Conservation (phyloP, 768 basidiomycete genomes). For the Trichaptum fuscoviolaceum region DNA sequence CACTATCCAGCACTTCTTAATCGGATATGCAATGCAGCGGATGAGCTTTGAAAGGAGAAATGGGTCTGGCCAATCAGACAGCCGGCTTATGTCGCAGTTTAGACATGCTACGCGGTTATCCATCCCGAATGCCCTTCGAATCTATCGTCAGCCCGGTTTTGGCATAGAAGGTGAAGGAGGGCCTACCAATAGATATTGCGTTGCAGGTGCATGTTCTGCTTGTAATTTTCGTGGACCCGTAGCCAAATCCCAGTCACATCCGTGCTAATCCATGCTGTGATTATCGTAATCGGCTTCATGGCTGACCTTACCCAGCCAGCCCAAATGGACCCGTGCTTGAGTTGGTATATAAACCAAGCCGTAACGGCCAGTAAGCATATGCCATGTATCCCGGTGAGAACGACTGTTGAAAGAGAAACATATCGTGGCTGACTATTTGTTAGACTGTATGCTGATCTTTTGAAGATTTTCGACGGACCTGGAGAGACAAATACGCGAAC, state of each 20-base stretch:
- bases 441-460: neutral
- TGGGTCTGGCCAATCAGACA: neutral
- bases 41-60: neutral
- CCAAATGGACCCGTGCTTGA: neutral
- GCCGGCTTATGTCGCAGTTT: neutral
- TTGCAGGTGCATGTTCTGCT: neutral
- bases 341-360: neutral
- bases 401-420: neutral
- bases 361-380: neutral
- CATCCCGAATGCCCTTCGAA: neutral
- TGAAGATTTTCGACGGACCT: neutral
- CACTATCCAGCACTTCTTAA: neutral
- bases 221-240: too few species aligned
- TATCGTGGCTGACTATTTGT: neutral
- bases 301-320: too few species aligned
- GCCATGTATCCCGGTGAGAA: neutral
- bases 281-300: too few species aligned
- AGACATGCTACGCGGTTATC: neutral
- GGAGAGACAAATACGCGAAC: neutral
- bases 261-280: neutral
- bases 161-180: too few species aligned
- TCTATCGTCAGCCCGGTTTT: too few species aligned
- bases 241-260: neutral
- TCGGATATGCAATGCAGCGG: neutral
- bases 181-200: neutral